Conservation (phyloP, 192 early-diverging fungal genomes). For the Linnemannia zychae region DNA sequence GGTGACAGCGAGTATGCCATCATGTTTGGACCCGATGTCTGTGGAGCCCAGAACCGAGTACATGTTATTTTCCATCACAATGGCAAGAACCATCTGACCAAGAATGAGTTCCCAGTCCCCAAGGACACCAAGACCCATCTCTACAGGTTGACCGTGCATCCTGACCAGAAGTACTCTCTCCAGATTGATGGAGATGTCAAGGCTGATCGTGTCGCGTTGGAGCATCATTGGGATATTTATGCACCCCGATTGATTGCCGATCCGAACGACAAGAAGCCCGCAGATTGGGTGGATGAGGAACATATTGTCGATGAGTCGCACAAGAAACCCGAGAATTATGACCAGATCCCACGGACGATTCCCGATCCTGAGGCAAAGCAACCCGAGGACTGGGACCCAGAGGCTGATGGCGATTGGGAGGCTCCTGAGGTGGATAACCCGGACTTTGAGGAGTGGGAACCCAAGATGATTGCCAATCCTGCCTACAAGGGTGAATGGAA, state of each 20-base stretch:
- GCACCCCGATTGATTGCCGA: constrained; percentile 87
- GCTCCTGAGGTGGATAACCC: constrained; percentile 90
- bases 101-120: constrained; percentile 76
- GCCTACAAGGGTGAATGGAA: constrained; percentile 95
- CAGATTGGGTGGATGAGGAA: constrained; percentile 90
- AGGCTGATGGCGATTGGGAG: constrained; percentile 97
- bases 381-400: constrained; percentile 92
- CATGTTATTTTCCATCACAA: constrained; percentile 97
- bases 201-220: constrained; percentile 27
- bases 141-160: constrained; percentile 89
- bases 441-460: constrained; percentile 86
- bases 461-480: constrained; percentile 89
- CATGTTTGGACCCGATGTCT: constrained; percentile 95
- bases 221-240: constrained; percentile 60
- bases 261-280: constrained; percentile 85
- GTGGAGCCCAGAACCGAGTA: constrained; percentile 90
- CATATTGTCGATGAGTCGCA: constrained; percentile 85
- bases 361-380: constrained; percentile 84
- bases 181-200: constrained; percentile 26
- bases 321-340: constrained; percentile 86
- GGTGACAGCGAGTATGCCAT: constrained; percentile 87
- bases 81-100: constrained; percentile 87
- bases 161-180: constrained; percentile 67
- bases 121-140: constrained; percentile 87
- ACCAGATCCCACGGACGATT: constrained; percentile 78